Conservation (phyloP, 352 stramenopile genomes). For the Phytophthora sp. region DNA sequence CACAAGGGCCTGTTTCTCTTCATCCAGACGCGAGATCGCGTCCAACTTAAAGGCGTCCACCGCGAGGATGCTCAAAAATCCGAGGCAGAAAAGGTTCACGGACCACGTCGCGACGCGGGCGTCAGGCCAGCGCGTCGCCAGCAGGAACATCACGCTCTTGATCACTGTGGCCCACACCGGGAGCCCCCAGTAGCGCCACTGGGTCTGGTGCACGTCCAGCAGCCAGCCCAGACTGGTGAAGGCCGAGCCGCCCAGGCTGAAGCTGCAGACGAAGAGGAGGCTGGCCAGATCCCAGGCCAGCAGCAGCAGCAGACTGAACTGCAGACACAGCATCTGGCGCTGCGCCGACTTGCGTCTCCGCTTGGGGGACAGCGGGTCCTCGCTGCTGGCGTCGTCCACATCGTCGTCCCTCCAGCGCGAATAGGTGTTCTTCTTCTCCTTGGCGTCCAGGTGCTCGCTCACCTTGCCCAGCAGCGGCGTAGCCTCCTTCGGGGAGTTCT, state of each 20-base stretch:
- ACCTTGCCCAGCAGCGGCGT: constrained; percentile 45
- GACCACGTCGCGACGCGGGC: constrained; percentile 43
- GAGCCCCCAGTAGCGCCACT: constrained; percentile 82
- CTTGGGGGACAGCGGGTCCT: constrained; percentile 16
- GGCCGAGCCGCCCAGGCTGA: constrained; percentile 50
- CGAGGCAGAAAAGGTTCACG: constrained; percentile 55
- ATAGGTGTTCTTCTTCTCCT: constrained; percentile 48
- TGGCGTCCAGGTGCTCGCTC: constrained; percentile 13
- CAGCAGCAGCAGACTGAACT: constrained; percentile 73
- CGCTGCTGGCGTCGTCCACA: constrained; percentile 17
- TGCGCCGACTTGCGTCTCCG: constrained; percentile 34
- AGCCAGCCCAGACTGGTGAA: constrained; percentile 58
- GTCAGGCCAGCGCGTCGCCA: constrained; percentile 58
- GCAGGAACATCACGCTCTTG: constrained; percentile 68
- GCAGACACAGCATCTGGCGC: constrained; percentile 68
- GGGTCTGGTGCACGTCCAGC: constrained; percentile 38
- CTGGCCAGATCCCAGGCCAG: constrained; percentile 55
- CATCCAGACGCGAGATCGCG: constrained; percentile 59
- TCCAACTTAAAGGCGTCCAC: constrained; percentile 80
- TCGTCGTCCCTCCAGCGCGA: constrained; percentile 59
- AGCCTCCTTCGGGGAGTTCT: constrained; percentile 29
- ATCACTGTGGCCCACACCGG: constrained; percentile 63
- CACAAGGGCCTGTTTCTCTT: constrained; percentile 57
- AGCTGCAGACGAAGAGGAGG: constrained; percentile 54
- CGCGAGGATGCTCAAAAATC: constrained; percentile 68